These are phyloP conservation scores for Alternaria solani DNA, from an alignment of 2,329 filamentous ascomycete genomes.

Conservation along the genomic window DNA sequence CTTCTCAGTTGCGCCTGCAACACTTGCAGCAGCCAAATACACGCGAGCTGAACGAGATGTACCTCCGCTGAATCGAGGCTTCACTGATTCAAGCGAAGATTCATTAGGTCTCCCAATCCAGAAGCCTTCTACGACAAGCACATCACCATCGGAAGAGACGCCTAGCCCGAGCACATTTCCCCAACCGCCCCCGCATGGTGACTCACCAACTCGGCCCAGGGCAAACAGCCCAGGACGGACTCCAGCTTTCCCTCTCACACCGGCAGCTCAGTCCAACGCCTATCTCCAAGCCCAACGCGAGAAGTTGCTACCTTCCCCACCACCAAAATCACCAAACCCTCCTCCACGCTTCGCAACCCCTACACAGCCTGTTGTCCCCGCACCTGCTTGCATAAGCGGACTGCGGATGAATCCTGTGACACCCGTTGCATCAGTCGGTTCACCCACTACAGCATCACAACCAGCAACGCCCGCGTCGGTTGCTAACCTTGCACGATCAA, in stretches of 20 bases:
- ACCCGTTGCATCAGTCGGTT: slow-evolving; percentile 27
- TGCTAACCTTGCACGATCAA: slow-evolving; percentile 24
- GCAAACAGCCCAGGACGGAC: slow-evolving; percentile 32
- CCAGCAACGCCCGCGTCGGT: slow-evolving; percentile 24
- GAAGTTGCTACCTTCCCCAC: slow-evolving; percentile 46
- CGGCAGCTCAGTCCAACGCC: slow-evolving; percentile 33
- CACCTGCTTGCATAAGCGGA: slow-evolving; percentile 33
- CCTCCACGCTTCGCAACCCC: slow-evolving; percentile 17
- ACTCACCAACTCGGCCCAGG: slow-evolving; percentile 26
- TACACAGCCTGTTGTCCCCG: slow-evolving; percentile 12
- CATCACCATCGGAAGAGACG: slow-evolving; percentile 21
- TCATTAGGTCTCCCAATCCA: slow-evolving; percentile 45
- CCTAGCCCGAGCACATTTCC: slow-evolving; percentile 32
- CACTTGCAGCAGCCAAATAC: slow-evolving; percentile 45
- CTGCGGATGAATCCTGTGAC: slow-evolving; percentile 49
- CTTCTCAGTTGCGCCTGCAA: slow-evolving; percentile 61
- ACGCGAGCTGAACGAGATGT: slow-evolving; percentile 29
- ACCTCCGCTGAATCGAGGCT: slow-evolving; percentile 33
- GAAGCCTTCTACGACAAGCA: slow-evolving; percentile 26
- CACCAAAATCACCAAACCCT: slow-evolving; percentile 22
- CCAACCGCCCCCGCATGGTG: slow-evolving; percentile 26
- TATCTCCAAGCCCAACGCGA: slow-evolving; percentile 47
- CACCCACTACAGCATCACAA: slow-evolving; percentile 26
- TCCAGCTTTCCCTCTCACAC: slow-evolving; percentile 37
- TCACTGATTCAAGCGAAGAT: slow-evolving; percentile 37